Conservation (phyloP, 2,329 filamentous ascomycete genomes). For the Ilyonectria mors-panacis region DNA sequence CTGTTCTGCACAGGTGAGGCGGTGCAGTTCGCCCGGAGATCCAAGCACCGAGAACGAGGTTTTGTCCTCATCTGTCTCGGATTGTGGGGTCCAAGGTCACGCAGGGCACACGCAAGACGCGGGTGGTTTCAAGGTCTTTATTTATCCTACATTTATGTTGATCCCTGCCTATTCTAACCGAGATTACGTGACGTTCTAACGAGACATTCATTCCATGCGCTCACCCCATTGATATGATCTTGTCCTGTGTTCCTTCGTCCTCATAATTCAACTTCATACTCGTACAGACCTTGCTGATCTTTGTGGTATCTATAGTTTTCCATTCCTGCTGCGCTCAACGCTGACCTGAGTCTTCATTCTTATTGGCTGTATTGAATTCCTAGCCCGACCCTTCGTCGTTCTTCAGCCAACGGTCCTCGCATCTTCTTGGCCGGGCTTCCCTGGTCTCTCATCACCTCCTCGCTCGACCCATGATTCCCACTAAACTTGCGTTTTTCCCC, state of each 20-base stretch:
- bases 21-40: slow-evolving; percentile 16
- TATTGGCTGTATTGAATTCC: slow-evolving; percentile 65
- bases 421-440: slow-evolving; percentile 68
- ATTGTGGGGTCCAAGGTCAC: not conserved
- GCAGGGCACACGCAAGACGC: not conserved
- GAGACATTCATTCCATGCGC: slow-evolving; percentile 9
- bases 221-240: not conserved
- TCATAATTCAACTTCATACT: not conserved
- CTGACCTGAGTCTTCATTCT: not conserved
- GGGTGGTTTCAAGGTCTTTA: slow-evolving; percentile 1
- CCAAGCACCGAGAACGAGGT: no score
- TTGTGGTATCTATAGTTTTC: slow-evolving; percentile 18
- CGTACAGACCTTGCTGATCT: not conserved
- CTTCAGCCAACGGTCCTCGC: slow-evolving; percentile 57
- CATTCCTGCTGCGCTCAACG: not conserved
- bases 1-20: slow-evolving; percentile 17
- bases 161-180: not conserved
- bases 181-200: not conserved
- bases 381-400: slow-evolving; percentile 61
- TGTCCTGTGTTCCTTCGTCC: slow-evolving; percentile 12
- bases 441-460: slow-evolving; percentile 53
- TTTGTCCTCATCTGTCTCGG: not conserved
- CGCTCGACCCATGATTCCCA: slow-evolving; percentile 49
- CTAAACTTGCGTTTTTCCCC: slow-evolving; percentile 68
- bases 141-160: not conserved